Base-by-base conservation (phyloP, 148 eudicot species). In the Rhododendron mucronatum region DNA sequence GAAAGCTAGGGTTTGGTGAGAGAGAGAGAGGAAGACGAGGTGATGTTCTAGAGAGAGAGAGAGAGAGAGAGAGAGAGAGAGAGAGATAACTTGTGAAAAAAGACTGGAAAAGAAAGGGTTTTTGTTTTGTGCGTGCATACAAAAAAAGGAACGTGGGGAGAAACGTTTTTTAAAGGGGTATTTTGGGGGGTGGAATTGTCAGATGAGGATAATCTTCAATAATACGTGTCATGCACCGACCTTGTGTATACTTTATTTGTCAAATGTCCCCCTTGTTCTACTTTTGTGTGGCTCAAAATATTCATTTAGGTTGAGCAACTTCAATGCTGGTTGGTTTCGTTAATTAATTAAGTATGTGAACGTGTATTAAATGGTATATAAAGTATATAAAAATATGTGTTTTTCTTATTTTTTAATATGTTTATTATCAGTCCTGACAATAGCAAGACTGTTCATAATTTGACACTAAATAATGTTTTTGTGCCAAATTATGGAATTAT, bases 1-100 rank as follows among this genome's bases (percentile, higher is more conserved):
- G n/a, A 35, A n/a, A 71, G 39, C 76, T 71, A 71, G 76, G 76
- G 76, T 71, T 71, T 30, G 37, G 20, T 33, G 45, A 65, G 87
- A 13, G 9, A 11, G 50, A 21, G 48, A 63, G 39, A 77, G 14
- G 61, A 55, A 21, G 59, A 44, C 14, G n/a, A 6, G 8, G 21
- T 8, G 37, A 21, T 45, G 45, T 3, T 78, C 45, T 20, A 50
- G 21, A 84, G 59, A 71, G 55, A 48, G 53, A 78, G 15, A 50
- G 21, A 84, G 59, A 71, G 55, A 48, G 53, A 78, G 15, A 30
- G 30, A 50, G 21, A 84, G 59, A 71, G 55, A 55, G 59, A 50
- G 35, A 23, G 12, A 80, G 37, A 37, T 53, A 67, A 18, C 71
- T 63, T 82, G 13, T 28, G 9, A 2, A 35, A 30, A 5, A 30